Evolutionary conservation across 352 stramenopile genomes (phyloP).

Genomic region (Phytophthora parvispora): DNA sequence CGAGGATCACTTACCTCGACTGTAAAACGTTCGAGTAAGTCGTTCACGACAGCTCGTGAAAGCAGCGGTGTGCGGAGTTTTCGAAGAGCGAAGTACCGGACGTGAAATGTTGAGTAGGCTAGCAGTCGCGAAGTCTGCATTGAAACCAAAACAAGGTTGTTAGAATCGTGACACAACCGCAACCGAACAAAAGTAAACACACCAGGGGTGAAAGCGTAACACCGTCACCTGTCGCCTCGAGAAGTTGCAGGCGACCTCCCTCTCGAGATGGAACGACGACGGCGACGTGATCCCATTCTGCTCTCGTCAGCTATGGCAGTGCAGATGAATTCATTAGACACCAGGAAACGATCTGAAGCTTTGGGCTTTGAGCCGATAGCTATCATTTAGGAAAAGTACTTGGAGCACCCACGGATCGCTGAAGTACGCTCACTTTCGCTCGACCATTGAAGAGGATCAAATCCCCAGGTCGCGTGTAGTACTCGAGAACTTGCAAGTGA

Average conservation of each 20-base stretch:
- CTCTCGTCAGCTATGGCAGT: conserved; percentile 49
- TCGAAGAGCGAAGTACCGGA: conserved; percentile 55
- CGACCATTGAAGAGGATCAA: conserved; percentile 70
- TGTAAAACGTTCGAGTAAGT: conserved; percentile 59
- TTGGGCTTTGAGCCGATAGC: not conserved
- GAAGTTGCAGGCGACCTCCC: conserved; percentile 38
- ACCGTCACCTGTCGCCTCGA: conserved; percentile 73
- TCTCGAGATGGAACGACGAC: conserved; percentile 50
- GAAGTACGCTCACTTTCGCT: conserved; percentile 53
- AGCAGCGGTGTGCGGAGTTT: conserved; percentile 67
- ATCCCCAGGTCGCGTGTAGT: conserved; percentile 61
- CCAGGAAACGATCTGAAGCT: no score
- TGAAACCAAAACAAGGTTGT: no score
- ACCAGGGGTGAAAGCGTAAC: conserved; percentile 68
- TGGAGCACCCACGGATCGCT: conserved; percentile 50
- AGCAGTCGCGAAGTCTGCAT: conserved; percentile 31
- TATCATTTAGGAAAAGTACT: not conserved
- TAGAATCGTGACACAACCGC: no score
- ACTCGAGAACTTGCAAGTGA: conserved; percentile 67
- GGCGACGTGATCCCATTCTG: conserved; percentile 76
- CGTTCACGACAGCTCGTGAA: conserved; percentile 45
- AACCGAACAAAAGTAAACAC: not conserved
- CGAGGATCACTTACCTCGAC: conserved; percentile 25
- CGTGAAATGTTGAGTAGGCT: conserved; percentile 50
- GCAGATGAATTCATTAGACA: not conserved